Percentiles rank a stretch among this genome's conserved stretches.
Evolutionary conservation across 345 rosid genomes (phyloP).

Genomic region (Eucalyptus dawsonii): DNA sequence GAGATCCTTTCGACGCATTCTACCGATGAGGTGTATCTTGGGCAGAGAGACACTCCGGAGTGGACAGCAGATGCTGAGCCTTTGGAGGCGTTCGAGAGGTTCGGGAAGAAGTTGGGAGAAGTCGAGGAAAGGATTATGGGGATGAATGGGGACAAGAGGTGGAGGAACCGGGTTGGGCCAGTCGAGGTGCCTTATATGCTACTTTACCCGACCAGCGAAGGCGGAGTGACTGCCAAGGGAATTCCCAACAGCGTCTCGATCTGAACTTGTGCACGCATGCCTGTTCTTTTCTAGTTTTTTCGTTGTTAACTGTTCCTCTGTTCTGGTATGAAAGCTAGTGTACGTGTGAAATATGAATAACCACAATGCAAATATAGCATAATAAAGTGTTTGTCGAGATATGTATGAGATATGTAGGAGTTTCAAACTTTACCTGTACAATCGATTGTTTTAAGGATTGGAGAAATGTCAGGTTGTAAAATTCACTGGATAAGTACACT

Average conservation of each 20-base stretch:
- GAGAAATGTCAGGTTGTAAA: background rate
- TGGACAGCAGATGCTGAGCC: conserved; percentile 21
- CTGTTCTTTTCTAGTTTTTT: background rate
- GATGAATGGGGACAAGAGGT: background rate
- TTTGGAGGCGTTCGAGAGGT: conserved; percentile 17
- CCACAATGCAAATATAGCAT: background rate
- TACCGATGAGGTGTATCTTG: conserved; percentile 29
- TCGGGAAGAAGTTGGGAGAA: conserved; percentile 11
- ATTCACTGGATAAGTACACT: no score
- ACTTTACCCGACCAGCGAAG: background rate
- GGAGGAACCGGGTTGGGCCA: conserved; percentile 8
- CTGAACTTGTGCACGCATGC: background rate
- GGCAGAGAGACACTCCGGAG: conserved; percentile 23
- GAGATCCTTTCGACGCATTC: conserved; percentile 33
- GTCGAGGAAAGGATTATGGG: conserved; percentile 7
- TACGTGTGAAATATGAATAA: background rate
- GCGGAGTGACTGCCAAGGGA: conserved; percentile 7
- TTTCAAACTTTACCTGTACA: background rate
- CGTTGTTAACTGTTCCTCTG: background rate
- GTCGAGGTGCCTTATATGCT: conserved; percentile 3
- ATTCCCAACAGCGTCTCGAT: conserved; percentile 6
- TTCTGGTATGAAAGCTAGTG: background rate
- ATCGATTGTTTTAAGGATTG: background rate
- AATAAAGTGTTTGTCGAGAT: accelerated
- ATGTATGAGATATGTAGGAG: background rate